Evolutionary conservation across 306 rosid genomes (phyloP), one percentile per base, ranked within the genome.

Genomic region (Vigna reflexopilosa): DNA sequence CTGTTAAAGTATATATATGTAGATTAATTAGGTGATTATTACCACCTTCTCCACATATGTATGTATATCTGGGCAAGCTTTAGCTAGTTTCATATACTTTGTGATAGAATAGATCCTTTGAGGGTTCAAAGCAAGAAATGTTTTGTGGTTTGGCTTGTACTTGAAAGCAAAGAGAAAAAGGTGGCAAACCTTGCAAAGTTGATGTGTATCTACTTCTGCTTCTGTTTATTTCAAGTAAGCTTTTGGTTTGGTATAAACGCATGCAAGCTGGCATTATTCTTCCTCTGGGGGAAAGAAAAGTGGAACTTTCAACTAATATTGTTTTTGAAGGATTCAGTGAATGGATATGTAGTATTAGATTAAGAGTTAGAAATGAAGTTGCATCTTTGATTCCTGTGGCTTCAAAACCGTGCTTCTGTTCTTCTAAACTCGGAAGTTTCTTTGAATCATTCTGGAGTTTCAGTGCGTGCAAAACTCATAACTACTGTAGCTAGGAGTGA

Each of bases 401-500:
- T 69, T 50, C 38, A 59, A 82, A 50, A 7, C 28, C 49, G n/a
- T 77, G 65, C 8, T 51, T 26, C 54, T 52, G 12, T 38, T 62
- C 30, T 69, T 83, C 72, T 58, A 40, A 74, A 75, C 67, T 57
- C 17, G 16, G 72, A 38, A 45, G 1, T 57, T 65, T 67, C 52
- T 24, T 3, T 47, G 80, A 56, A 45, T 45, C 50, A 65, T 42
- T 70, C 36, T 44, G 26, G 20, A 38, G 32, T 22, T 77, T 17
- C 51, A 66, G 64, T 55, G 80, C 62, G 52, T 82, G 81, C 61
- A 40, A 54, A 57, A 57, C 9, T 34, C n/a, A 63, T 40, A 17
- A 52, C 12, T 19, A 75, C 82, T 55, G 75, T 83, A 65, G 80
- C 24, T 66, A 76, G 40, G 80, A 81, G 78, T 83, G 86, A 87